A percentile compares a stretch with the other conserved stretches of the same genome.
These are phyloP conservation scores for Solanum dulcamara DNA, from an alignment of 257 asterid species.

Conservation along the genomic window DNA sequence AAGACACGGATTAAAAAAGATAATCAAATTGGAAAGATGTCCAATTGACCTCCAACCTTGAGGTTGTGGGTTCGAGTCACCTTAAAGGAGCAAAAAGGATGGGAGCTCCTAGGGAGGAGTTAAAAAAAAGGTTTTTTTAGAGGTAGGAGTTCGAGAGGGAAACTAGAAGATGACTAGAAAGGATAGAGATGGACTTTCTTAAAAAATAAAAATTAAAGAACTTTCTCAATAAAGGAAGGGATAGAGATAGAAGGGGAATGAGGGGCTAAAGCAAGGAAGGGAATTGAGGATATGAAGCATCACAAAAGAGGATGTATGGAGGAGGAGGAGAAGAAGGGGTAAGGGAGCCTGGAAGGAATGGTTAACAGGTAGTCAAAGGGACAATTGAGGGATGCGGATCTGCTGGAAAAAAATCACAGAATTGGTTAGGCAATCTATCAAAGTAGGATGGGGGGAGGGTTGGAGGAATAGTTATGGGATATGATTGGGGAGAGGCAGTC, in stretches of 20 bases:
- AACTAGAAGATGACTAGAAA: not conserved
- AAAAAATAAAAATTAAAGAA: not conserved
- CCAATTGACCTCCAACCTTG: not conserved
- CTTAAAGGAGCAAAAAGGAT: not conserved
- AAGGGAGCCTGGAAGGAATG: not conserved
- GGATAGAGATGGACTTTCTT: not conserved
- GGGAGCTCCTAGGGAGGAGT: not conserved
- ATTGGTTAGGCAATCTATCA: not conserved
- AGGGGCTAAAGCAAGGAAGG: not conserved
- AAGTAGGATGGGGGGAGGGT: not conserved
- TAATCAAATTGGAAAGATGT: not conserved
- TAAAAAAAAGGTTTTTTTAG: not conserved
- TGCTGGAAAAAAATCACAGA: not conserved
- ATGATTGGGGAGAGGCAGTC: not conserved
- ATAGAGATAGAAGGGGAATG: not conserved
- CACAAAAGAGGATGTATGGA: not conserved
- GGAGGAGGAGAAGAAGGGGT: not conserved
- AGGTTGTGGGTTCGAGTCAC: not conserved
- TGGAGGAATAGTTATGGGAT: not conserved
- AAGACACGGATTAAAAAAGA: not conserved
- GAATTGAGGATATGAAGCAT: not conserved
- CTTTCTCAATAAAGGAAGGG: not conserved
- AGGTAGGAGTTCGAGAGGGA: not conserved
- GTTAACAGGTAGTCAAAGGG: not conserved
- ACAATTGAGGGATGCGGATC: not conserved